phyloP scores from a whole-genome alignment of 2,329 filamentous ascomycete species.

The Exophiala alcalophila region DNA sequence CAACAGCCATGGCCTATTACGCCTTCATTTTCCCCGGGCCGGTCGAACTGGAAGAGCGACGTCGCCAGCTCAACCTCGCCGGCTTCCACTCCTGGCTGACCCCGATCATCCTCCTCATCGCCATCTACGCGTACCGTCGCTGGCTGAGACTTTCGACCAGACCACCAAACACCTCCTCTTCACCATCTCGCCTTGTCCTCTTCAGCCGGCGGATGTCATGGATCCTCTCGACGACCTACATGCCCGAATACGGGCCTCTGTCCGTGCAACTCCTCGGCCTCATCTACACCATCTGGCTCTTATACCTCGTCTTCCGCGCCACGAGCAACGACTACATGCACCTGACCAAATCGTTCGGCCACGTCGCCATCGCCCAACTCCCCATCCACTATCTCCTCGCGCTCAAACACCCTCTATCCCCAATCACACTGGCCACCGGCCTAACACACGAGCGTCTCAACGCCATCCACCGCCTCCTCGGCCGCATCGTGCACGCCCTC shows the following conservation, averaged over 20 bases:
- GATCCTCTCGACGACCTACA: constrained; percentile 22
- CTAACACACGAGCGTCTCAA: constrained; percentile 57
- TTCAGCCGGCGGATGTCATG: constrained; percentile 17
- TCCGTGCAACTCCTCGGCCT: constrained; percentile 21
- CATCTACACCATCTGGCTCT: constrained; percentile 25
- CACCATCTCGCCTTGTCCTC: background rate
- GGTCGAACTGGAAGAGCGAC: constrained; percentile 50
- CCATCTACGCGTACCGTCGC: constrained; percentile 37
- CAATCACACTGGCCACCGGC: constrained; percentile 52
- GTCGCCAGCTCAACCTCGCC: constrained; percentile 54
- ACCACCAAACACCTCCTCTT: constrained; percentile 1
- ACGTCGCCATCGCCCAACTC: constrained; percentile 58
- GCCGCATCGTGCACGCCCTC: constrained; percentile 53
- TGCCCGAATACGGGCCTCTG: constrained; percentile 26
- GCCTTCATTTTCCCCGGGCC: constrained; percentile 52
- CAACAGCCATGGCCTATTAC: constrained; percentile 43
- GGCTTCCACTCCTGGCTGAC: constrained; percentile 57
- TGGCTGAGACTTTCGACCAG: constrained; percentile 20
- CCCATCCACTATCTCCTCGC: constrained; percentile 59
- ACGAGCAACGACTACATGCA: constrained; percentile 55
- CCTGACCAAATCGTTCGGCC: constrained; percentile 60
- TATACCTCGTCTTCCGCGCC: constrained; percentile 22
- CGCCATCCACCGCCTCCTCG: constrained; percentile 56
- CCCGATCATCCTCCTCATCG: constrained; percentile 45
- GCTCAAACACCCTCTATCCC: constrained; percentile 37